These are phyloP conservation scores for Penicillium sp. DNA, from an alignment of 2,329 filamentous ascomycete genomes.

Conservation along the genomic window DNA sequence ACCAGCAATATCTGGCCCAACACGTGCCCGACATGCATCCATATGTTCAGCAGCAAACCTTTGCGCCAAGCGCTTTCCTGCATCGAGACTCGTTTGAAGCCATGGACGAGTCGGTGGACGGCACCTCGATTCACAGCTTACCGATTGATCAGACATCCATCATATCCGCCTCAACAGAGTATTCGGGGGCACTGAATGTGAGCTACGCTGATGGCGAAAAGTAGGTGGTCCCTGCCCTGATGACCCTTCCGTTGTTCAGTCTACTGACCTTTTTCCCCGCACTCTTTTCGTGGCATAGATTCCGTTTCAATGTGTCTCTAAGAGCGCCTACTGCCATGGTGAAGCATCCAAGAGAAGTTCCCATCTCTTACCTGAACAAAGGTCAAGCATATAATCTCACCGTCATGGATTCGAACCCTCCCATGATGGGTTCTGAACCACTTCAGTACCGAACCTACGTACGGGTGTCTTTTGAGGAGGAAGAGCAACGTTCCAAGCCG, in stretches of 20 bases:
- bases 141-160: constrained; percentile 52
- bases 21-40: constrained; percentile 64
- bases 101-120: constrained; percentile 63
- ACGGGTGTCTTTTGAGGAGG: constrained; percentile 94
- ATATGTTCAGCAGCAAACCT: constrained; percentile 59
- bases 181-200: constrained; percentile 23
- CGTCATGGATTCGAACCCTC: constrained; percentile 68
- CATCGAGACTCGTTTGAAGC: constrained; percentile 78
- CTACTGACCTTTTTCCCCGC: background rate
- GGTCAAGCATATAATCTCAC: constrained; percentile 88
- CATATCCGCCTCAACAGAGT: constrained; percentile 36
- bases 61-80: constrained; percentile 72
- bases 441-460: constrained; percentile 82
- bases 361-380: constrained; percentile 97
- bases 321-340: constrained; percentile 94
- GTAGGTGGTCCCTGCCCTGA: constrained; percentile 22
- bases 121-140: constrained; percentile 57
- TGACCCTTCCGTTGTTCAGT: too few relatives aligned
- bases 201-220: constrained; percentile 48
- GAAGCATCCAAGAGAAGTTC: constrained; percentile 80
- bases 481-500: constrained; percentile 80
- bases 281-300: constrained; percentile 42
- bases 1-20: constrained; percentile 49
- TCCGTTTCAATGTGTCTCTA: constrained; percentile 82
- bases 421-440: constrained; percentile 53